Evolutionary conservation across 108 stramenopile genomes (phyloP), one percentile per base, ranked within the genome.

Genomic region (Pseudonitzschia delicatissima): DNA sequence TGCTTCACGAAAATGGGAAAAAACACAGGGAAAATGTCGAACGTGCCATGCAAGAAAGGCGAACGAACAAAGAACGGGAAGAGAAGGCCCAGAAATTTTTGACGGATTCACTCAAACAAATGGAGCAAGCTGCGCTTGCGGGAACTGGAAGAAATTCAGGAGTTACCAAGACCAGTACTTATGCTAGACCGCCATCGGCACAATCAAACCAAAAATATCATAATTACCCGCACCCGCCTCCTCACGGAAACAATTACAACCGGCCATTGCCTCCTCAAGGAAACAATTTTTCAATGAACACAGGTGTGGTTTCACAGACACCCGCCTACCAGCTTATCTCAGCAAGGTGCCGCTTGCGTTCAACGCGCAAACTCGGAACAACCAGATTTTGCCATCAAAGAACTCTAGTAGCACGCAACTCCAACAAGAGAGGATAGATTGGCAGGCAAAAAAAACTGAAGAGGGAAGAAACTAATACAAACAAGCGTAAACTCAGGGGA

Each of bases 1-100:
- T 79, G 23, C 57, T 86, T 21, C 93, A 94, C 76, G 90, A 94
- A 59, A 88, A 94, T 67, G 93, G 93, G 3, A 87, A 84, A 71
- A 94, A 90, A 63, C 93, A 94, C 62, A 48, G 70, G 35, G 87
- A 94, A 71, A 78, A 79, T 33, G 78, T 88, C 33, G 84, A 87
- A 57, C 62, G 73, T 31, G 63, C 71, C 37, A 47, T 90, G 63
- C 60, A 74, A 44, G 47, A 78, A 64, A 68, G 78, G 62, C 76
- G 87, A 49, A 49, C 69, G 3, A 82, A 85, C 13, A 82, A 85
- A 68, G 29, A 45, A 35, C 58, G 72, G 45, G 76, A 87, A 58
- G 92, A 90, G 36, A 64, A 83, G 62, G 62, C 74, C 5, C 39
- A 67, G 23, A 82, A 78, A 51, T 73, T 78, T 27, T 40, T 93